Base-by-base conservation (phyloP, 179 eudicot species). In the Nepenthes alata region DNA sequence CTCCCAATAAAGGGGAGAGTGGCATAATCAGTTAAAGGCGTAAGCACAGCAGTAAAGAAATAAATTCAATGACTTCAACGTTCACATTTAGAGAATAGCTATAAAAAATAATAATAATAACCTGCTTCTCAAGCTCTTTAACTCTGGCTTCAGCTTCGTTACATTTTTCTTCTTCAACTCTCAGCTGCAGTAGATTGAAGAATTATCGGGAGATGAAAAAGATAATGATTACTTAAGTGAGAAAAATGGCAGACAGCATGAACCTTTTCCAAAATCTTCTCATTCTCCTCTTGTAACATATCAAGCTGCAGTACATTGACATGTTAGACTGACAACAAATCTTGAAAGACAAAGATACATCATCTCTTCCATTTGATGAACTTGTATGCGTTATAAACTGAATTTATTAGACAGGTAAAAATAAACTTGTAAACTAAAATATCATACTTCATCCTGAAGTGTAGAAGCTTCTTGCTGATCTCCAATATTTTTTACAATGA, bases 61-160 rank as follows among this genome's bases (percentile, higher is more conserved):
- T 41, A 41, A 7, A 41, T 41, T 7, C 8, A 41, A 41, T 4
- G 45, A 41, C 6, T 41, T 41, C 6, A 41, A 41, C 0, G 45
- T 7, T 41, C 8, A 41, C 45, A 41, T 41, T 4, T 4, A 41
- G 8, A 41, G 5, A 41, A 41, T 7, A 4, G 8, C 45, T 39
- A 41, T 1, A 50, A 15, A 54, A 12, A 8, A n/a, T n/a, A 5
- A 52, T 10, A 55, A 35, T 2, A 9, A 48, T 57, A 61, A 91
- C 97, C 97, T 91, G 97, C 67, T 84, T 88, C 72, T 91, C 97
- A 72, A 91, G 91, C 80, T 91, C 95, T 80, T 76, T 85, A 55
- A 86, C 83, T 78, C 96, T 85, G 62, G 91, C 90, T 67, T 88
- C 96, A 59, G 83, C 85, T 70, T 82, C 87, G 68, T 86, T 79